Conservation (phyloP, 1,284 basidiomycete species). For the Cryptococcus sp. region DNA sequence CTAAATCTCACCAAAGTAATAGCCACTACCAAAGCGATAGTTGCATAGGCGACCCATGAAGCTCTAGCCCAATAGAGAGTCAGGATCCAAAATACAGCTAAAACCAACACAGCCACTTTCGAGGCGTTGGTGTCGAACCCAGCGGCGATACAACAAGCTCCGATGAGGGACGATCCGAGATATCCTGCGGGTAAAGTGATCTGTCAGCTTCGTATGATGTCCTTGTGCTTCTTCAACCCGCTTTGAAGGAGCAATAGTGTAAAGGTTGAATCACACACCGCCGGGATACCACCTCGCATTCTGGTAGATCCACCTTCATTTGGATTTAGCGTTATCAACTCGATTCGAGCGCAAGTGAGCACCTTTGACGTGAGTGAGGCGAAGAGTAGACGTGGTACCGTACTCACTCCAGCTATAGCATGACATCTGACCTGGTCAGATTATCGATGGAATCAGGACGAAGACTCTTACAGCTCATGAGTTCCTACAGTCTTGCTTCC, state of each 20-base stretch:
- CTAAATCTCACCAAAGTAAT: constrained; percentile 34
- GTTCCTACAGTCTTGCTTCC: constrained; percentile 73
- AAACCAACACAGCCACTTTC: constrained; percentile 67
- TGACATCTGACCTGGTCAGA: constrained; percentile 60
- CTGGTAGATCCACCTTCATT: constrained; percentile 89
- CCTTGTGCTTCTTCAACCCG: too few relatives aligned
- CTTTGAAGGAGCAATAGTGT: neutral
- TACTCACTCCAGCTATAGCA: constrained; percentile 59
- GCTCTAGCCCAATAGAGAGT: constrained; percentile 81
- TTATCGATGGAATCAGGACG: neutral
- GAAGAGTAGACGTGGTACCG: neutral
- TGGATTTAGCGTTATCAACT: constrained; percentile 61
- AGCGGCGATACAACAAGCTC: constrained; percentile 81
- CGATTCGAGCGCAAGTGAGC: constrained; percentile 84
- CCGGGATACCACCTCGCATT: constrained; percentile 87
- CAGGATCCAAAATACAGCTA: constrained; percentile 83
- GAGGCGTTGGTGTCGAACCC: constrained; percentile 34
- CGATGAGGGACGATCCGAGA: constrained; percentile 85
- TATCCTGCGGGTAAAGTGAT: constrained; percentile 72
- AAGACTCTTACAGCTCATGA: constrained; percentile 62
- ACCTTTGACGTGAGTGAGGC: constrained; percentile 40
- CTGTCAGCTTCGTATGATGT: constrained; percentile 8
- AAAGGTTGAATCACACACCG: constrained; percentile 57
- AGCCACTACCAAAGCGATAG: constrained; percentile 40
- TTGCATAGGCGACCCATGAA: constrained; percentile 59